phyloP scores from a whole-genome alignment of 179 eudicot species.

The Carnegiea gigantea region DNA sequence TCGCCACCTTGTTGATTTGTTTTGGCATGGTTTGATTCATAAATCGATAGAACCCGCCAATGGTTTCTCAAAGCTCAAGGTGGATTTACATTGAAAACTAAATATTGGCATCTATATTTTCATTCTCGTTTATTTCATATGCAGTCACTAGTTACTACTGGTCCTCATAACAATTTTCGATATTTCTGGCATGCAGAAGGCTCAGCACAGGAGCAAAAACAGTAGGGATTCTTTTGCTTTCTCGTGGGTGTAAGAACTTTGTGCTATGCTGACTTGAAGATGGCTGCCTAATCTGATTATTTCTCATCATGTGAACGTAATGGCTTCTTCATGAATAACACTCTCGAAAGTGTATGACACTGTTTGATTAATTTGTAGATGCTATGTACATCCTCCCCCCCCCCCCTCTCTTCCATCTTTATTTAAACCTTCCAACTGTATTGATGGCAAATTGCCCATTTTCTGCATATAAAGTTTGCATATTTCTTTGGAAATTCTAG shows the following conservation, averaged over 20 bases:
- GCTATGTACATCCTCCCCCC: conserved; percentile 17
- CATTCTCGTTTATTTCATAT: no score
- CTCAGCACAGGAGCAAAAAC: conserved; percentile 25
- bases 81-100: no score
- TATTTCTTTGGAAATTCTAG: no score
- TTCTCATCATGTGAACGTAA: not conserved
- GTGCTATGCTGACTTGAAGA: conserved; percentile 6
- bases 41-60: no score
- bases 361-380: conserved; percentile 28
- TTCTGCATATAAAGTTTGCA: not conserved
- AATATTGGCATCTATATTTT: no score
- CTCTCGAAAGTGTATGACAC: not conserved
- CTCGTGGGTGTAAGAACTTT: conserved; percentile 2
- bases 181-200: conserved; percentile 22
- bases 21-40: no score
- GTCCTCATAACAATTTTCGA: not conserved
- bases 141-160: not conserved
- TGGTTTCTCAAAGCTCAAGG: no score
- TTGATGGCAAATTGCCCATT: conserved; percentile 1
- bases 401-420: not conserved
- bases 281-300: conserved; percentile 18
- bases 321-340: not conserved
- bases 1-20: no score
- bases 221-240: not conserved
- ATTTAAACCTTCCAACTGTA: not conserved